Base-by-base conservation (phyloP, 768 basidiomycete species). In the Multifurca ochricompacta region DNA sequence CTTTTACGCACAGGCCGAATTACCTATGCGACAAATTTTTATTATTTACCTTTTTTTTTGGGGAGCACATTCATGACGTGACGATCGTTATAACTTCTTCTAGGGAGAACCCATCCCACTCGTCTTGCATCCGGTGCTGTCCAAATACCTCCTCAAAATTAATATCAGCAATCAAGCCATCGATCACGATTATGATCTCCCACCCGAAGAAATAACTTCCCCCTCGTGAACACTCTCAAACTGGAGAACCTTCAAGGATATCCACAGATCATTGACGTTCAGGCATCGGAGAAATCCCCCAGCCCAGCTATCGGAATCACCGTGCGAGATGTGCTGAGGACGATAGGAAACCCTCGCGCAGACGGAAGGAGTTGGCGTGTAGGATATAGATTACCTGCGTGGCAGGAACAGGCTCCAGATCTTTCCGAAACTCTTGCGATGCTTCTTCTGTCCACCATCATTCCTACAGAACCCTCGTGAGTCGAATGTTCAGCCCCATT, bases 171-270 rank as follows among this genome's bases (percentile, higher is more conserved):
- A 30, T 6, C 13, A 34, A 6, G 27, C 28, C 8, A 9, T 11
- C 2, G 44, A 56, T 3, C 6, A 46, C 14, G 49, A 51, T 16
- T 56, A 44, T 13, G 25, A 46, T 0, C 40, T 51, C 3, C 55
- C 55, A 27, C 25, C 44, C 3, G 55, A 56, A 51, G 50, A 56
- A 10, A 16, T 35, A 9, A 21, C 11, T 7, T 51, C 50, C 6
- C 32, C 50, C 37, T 28, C 9, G 34, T 47, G 10, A 37, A 1
- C 27, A 19, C 39, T 6, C 10, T 56, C 13, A 34, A 11, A 10
- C 50, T 56, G 5, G 50, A 56, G 50, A 51, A 46, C 27, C 18
- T 21, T 6, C 55, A 51, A 47, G 54, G 49, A 3, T 50, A 51
- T 36, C 55, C 55, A 5, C 44, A 40, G 23, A 3, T 4, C 0